These are phyloP conservation scores for Amphirosellinia nigrospora DNA, from an alignment of 495 filamentous ascomycete species.

Conservation along the genomic window DNA sequence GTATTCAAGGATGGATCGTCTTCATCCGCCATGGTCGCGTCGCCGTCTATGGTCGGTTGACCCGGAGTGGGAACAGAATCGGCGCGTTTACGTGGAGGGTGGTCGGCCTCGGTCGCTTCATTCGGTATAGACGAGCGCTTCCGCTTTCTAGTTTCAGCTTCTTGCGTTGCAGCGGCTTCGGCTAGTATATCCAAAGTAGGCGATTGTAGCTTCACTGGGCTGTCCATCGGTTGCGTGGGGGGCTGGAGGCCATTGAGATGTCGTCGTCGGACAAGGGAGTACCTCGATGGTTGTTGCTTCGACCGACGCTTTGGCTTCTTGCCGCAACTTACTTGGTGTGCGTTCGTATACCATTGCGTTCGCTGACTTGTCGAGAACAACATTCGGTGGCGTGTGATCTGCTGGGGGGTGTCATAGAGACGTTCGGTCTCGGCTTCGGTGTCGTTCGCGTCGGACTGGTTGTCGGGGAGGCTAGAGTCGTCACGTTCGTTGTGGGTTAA, in stretches of 20 bases:
- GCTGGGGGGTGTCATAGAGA: constrained; percentile 88
- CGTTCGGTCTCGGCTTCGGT: constrained; percentile 99
- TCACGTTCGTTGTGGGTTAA: constrained; percentile 57
- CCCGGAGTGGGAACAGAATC: constrained; percentile 50
- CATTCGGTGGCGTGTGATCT: constrained; percentile 64
- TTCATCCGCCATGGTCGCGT: constrained; percentile 50
- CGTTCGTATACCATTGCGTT: constrained; percentile 55
- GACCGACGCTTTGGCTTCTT: constrained; percentile 41
- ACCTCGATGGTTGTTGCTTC: constrained; percentile 46
- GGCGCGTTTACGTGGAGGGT: constrained; percentile 64
- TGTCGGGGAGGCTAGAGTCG: constrained; percentile 51
- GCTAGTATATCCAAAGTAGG: constrained; percentile 36
- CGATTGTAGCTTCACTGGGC: constrained; percentile 29
- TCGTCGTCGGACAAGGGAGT: constrained; percentile 53
- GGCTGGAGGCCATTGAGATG: constrained; percentile 41
- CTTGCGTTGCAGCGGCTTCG: constrained; percentile 35
- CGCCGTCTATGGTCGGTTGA: constrained; percentile 42
- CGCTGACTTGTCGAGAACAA: constrained; percentile 56
- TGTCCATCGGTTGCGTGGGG: constrained; percentile 36
- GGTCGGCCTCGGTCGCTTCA: constrained; percentile 54
- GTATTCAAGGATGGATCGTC: constrained; percentile 48
- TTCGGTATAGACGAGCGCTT: constrained; percentile 53
- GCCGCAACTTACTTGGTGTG: constrained; percentile 72
- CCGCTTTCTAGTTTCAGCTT: constrained; percentile 57
- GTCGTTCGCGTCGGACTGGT: constrained; percentile 70